Conservation (phyloP, 78 protist species). For the Dictyostelium intermedium region DNA sequence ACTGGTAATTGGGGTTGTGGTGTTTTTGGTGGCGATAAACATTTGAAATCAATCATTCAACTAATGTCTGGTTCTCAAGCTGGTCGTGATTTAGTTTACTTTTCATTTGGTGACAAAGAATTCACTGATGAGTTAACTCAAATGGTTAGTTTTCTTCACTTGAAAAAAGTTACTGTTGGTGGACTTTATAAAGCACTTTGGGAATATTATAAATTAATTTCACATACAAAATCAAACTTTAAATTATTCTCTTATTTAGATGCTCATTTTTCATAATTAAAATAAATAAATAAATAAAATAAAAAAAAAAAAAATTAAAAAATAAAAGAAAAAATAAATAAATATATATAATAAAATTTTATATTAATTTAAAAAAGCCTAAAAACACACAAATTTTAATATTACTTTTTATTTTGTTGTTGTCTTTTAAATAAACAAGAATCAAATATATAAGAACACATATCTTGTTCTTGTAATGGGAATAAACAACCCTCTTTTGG, state of each 20-base stretch:
- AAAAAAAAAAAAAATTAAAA: not conserved
- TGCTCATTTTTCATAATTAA: slow-evolving; percentile 59
- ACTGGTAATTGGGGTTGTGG: slow-evolving; percentile 94
- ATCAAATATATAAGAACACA: not conserved
- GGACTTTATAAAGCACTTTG: slow-evolving; percentile 47
- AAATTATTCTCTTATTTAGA: slow-evolving; percentile 44
- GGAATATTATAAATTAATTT: slow-evolving; percentile 49
- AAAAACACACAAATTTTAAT: no score
- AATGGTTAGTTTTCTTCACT: slow-evolving; percentile 14
- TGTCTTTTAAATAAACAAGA: not conserved
- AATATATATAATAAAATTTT: no score
- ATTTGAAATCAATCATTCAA: slow-evolving; percentile 83
- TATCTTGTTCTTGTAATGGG: not conserved
- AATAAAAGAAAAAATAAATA: no score
- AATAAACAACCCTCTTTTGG: not conserved
- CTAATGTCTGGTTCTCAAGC: slow-evolving; percentile 74
- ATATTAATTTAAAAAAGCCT: no score
- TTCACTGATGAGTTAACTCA: slow-evolving; percentile 63
- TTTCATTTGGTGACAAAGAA: slow-evolving; percentile 67
- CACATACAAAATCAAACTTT: slow-evolving; percentile 51
- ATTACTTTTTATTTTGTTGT: slow-evolving; percentile 17
- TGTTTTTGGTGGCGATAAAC: slow-evolving; percentile 85
- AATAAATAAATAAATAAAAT: not conserved
- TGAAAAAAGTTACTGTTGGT: slow-evolving; percentile 31
- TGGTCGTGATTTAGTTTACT: slow-evolving; percentile 57